These are phyloP conservation scores for Zasmidium citrigriseum DNA, from an alignment of 2,329 filamentous ascomycete species.

Conservation along the genomic window DNA sequence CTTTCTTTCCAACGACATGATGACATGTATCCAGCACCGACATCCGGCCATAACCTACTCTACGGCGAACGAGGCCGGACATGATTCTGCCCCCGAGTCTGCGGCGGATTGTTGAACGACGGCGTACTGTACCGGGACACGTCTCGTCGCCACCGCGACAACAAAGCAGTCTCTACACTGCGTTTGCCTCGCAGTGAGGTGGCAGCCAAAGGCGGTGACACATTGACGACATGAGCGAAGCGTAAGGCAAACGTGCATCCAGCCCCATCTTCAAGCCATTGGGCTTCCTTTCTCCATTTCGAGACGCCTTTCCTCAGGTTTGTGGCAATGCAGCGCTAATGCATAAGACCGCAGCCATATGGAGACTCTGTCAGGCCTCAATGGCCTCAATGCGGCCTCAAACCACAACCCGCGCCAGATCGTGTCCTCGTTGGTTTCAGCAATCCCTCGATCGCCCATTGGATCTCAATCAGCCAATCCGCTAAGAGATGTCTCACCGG, in stretches of 20 bases:
- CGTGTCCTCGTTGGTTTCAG: conserved; percentile 29
- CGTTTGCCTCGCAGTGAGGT: too few relatives aligned
- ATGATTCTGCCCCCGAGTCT: neutral
- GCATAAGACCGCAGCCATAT: conserved; percentile 9
- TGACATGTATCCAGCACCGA: neutral
- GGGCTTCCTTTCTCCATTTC: neutral
- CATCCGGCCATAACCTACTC: neutral
- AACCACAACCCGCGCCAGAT: conserved; percentile 20
- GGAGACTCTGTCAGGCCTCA: neutral
- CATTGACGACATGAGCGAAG: conserved; percentile 1
- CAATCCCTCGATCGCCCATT: conserved; percentile 29
- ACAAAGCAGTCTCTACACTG: conserved; percentile 1
- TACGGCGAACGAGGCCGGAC: neutral
- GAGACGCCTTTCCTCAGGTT: neutral
- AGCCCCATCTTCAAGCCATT: neutral
- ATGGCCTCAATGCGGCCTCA: conserved; percentile 2
- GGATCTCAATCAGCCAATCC: conserved; percentile 44
- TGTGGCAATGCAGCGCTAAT: conserved; percentile 6
- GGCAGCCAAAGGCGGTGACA: neutral
- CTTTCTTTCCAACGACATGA: too few relatives aligned
- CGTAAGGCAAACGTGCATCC: neutral
- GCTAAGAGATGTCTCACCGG: conserved; percentile 32
- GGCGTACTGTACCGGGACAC: neutral
- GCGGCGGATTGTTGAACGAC: neutral
- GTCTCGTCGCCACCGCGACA: conserved; percentile 3